Percentiles rank a stretch among this genome's conserved stretches.
Evolutionary conservation across 257 asterid genomes (phyloP).

Genomic region (Verbascum thapsus): DNA sequence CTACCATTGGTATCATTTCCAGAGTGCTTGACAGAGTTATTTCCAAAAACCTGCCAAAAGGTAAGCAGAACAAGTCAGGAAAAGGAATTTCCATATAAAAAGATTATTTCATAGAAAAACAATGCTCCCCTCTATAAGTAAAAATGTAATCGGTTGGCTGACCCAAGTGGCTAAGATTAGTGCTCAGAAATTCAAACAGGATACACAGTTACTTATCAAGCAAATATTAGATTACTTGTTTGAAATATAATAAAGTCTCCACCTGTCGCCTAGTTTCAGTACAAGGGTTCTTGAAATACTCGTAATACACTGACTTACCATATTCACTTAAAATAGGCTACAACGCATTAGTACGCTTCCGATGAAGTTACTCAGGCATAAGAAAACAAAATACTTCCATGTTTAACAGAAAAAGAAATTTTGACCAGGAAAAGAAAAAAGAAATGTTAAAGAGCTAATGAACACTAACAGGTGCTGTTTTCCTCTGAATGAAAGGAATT

Average conservation of each 20-base stretch:
- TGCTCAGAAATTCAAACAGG: too few species aligned
- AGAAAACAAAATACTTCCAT: background rate
- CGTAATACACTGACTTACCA: constrained; percentile 10
- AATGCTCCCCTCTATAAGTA: constrained; percentile 15
- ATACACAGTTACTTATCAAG: too few species aligned
- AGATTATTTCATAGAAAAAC: constrained; percentile 21
- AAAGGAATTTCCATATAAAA: constrained; percentile 21
- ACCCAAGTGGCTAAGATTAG: constrained; percentile 24
- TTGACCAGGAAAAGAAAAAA: constrained; percentile 1
- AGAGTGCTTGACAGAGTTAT: constrained; percentile 41
- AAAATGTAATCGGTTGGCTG: constrained; percentile 2
- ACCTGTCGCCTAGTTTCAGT: too few species aligned
- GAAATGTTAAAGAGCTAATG: constrained; percentile 5
- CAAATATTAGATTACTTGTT: too few species aligned
- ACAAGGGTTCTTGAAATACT: background rate
- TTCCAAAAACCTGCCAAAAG: constrained; percentile 56
- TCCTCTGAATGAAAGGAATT: constrained; percentile 7
- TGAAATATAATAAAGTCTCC: too few species aligned
- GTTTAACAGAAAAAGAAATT: background rate
- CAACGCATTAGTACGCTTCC: background rate
- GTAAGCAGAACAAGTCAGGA: constrained; percentile 27
- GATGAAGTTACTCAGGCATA: background rate
- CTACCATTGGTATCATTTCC: constrained; percentile 60
- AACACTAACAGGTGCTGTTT: constrained; percentile 7
- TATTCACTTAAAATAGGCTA: constrained; percentile 6